phyloP scores from a whole-genome alignment of 805 yeast genomes.

The Metschnikowia santaceciliae region DNA sequence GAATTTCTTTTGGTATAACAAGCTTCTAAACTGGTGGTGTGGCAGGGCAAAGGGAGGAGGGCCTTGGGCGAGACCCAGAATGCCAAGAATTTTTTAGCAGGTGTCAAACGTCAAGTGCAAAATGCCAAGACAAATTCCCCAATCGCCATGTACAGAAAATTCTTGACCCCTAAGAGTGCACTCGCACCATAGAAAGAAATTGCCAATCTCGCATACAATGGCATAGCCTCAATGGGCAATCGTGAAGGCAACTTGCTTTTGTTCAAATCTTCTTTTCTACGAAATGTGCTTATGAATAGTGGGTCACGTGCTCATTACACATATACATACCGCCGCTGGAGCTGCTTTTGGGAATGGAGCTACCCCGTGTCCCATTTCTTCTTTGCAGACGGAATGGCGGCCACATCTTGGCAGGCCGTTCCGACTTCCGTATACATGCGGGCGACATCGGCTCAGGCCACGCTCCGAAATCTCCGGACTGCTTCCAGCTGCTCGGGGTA shows the following conservation, averaged over 20 bases:
- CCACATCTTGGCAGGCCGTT: too few species aligned
- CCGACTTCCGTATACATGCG: background rate
- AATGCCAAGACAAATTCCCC: constrained; percentile 12
- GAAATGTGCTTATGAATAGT: background rate
- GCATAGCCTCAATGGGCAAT: constrained; percentile 1
- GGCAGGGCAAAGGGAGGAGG: background rate
- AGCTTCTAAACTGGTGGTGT: background rate
- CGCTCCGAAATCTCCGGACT: background rate
- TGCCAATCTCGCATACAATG: constrained; percentile 1
- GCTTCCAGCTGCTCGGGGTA: background rate
- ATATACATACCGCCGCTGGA: too few species aligned
- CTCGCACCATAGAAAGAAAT: background rate
- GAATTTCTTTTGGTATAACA: background rate
- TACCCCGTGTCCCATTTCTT: too few species aligned
- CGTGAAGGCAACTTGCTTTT: background rate
- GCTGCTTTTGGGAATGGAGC: too few species aligned
- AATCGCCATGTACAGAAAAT: constrained; percentile 5
- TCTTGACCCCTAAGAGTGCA: background rate
- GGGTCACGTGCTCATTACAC: background rate
- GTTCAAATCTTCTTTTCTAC: background rate
- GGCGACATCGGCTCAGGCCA: background rate
- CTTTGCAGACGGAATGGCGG: too few species aligned
- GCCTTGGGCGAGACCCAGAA: background rate
- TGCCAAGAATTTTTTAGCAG: constrained; percentile 4
- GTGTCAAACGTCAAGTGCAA: constrained; percentile 14